A percentile compares a stretch with the other conserved stretches of the same genome.
Conservation (phyloP, 192 early-diverging fungal genomes). For the Coemansia guatemalensis region DNA sequence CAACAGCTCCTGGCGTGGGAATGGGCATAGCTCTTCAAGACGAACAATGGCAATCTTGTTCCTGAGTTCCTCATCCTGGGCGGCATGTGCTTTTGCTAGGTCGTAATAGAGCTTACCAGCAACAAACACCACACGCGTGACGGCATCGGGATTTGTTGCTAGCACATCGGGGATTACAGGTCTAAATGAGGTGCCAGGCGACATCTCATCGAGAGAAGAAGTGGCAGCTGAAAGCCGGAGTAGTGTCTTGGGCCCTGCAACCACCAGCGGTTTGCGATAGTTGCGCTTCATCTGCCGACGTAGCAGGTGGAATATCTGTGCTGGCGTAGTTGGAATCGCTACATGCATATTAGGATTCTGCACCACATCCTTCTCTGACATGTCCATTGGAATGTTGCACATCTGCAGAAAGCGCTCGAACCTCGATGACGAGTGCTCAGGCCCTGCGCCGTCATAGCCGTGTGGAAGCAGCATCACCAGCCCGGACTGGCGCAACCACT, state of each 20-base stretch:
- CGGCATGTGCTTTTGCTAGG: constrained; percentile 70
- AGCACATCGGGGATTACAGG: constrained; percentile 74
- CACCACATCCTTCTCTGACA: constrained; percentile 48
- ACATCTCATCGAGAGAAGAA: constrained; percentile 81
- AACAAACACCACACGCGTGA: constrained; percentile 73
- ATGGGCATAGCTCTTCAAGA: constrained; percentile 90
- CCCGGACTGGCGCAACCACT: constrained; percentile 93
- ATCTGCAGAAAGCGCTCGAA: constrained; percentile 96
- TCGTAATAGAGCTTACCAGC: constrained; percentile 95
- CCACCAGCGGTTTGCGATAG: constrained; percentile 94
- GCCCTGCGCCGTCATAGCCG: constrained; percentile 94
- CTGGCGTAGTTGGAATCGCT: constrained; percentile 88
- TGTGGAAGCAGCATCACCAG: constrained; percentile 93
- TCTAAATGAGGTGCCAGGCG: constrained; percentile 77
- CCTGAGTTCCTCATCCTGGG: constrained; percentile 51
- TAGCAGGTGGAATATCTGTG: constrained; percentile 95
- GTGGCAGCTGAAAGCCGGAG: constrained; percentile 65
- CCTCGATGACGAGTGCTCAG: constrained; percentile 90
- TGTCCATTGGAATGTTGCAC: constrained; percentile 75
- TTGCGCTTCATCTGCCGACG: constrained; percentile 86
- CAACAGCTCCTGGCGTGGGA: constrained; percentile 72
- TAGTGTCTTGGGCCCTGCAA: constrained; percentile 73
- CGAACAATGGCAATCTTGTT: constrained; percentile 77
- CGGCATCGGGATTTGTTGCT: constrained; percentile 30
- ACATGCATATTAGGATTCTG: constrained; percentile 93